Base-by-base conservation (phyloP, 352 stramenopile species). In the Globisporangium takayamanum region DNA sequence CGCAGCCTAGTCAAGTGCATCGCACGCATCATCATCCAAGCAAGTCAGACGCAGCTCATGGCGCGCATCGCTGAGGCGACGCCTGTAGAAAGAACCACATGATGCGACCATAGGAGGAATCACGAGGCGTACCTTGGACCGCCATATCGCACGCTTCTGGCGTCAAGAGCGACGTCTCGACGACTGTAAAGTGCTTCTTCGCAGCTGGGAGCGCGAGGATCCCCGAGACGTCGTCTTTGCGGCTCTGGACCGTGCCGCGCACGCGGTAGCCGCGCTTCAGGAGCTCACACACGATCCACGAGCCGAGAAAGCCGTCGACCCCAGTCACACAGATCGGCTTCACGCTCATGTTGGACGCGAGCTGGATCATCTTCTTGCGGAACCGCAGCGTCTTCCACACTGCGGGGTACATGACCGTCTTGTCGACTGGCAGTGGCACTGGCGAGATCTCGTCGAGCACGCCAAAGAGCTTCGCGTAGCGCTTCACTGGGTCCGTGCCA, bases 251-350 rank as follows among this genome's bases (percentile, higher is more conserved):
- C 0, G 86, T 95, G 26, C 86, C 86, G 33, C 84, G 82, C 41
- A 95, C 86, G 33, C 76, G 84, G 54, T 94, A 95, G 8, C 86
- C 86, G 41, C 78, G 73, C 41, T 62, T 76, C 0, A 95, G 67
- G 42, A 95, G 66, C 61, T 95, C 84, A 54, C 67, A 81, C 26
- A 92, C 86, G 65, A 94, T 88, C 86, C 86, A 95, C 18, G 86
- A 89, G 18, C 80, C 81, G 54, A 94, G 55, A 50, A 95, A 95
- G 16, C 83, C 83, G 59, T 95, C 84, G 8, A 94, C 86, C 39
- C 86, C 86, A 12, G 86, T 95, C 30, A 95, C 85, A 22, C 85
- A 95, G 39, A 95, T 88, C 22, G 85, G 85, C 33, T 93, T 93
- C 26, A 88, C 74, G 54, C 70, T 91, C 20, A 78, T 66, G 57